Evolutionary conservation across 306 rosid species (phyloP).

Genomic region (Lathyrus aphaca): DNA sequence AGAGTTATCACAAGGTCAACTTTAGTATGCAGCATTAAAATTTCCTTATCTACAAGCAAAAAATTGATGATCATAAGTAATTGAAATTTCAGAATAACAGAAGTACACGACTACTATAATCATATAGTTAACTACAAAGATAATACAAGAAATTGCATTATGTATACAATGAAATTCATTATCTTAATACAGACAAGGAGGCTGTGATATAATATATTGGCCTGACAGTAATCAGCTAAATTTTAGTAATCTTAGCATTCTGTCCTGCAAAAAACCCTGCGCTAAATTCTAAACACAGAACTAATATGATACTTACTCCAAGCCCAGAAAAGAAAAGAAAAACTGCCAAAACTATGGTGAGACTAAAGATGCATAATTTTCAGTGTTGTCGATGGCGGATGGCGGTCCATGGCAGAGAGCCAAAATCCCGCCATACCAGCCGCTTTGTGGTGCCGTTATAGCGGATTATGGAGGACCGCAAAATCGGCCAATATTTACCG

Average conservation of each 20-base stretch:
- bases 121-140: conserved; percentile 29
- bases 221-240: conserved; percentile 25
- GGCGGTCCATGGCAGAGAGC: too few species aligned
- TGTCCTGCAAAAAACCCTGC: conserved; percentile 11
- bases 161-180: conserved; percentile 18
- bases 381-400: too few species aligned
- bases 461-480: too few species aligned
- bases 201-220: conserved; percentile 18
- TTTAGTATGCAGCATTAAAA: conserved; percentile 66
- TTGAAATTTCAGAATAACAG: conserved; percentile 23
- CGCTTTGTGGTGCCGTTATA: too few species aligned
- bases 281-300: conserved; percentile 2
- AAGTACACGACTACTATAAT: conserved; percentile 1
- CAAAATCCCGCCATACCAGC: too few species aligned
- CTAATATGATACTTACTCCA: not conserved
- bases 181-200: conserved; percentile 21
- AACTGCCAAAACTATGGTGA: not conserved
- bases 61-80: conserved; percentile 25
- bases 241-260: not conserved
- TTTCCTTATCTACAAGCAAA: conserved; percentile 65
- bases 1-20: conserved; percentile 94
- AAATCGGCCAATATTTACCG: too few species aligned
- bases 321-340: not conserved
- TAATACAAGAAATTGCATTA: conserved; percentile 24
- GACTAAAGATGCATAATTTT: not conserved